Evolutionary conservation across 176 grass and related monocot species (phyloP).

Genomic region (Lolium rigidum): DNA sequence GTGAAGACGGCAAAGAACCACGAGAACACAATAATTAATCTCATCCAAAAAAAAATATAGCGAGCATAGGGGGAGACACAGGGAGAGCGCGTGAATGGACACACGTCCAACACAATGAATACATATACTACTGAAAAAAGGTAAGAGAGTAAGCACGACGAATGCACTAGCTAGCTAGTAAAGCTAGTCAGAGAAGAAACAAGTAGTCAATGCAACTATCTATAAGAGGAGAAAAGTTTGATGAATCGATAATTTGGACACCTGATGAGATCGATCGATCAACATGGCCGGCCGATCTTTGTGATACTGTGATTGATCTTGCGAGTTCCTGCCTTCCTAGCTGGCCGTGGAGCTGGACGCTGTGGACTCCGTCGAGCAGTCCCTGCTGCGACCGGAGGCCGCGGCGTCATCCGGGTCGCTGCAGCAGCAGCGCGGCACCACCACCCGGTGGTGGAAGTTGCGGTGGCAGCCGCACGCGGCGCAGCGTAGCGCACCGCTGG

Average conservation of each 20-base stretch:
- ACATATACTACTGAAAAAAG: neutral
- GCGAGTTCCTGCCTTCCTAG: neutral
- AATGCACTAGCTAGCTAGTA: neutral
- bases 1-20: constrained; percentile 15
- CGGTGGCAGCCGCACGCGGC: constrained; percentile 95
- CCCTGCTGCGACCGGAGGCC: neutral
- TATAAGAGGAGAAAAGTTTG: neutral
- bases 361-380: constrained; percentile 49
- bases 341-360: constrained; percentile 51
- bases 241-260: neutral
- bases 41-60: constrained; percentile 12
- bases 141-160: neutral
- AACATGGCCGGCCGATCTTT: neutral
- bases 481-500: constrained; percentile 62
- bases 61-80: neutral
- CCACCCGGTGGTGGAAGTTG: constrained; percentile 88
- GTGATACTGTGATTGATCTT: neutral
- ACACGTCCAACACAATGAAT: constrained; percentile 12
- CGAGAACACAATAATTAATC: constrained; percentile 33
- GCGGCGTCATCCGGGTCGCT: neutral
- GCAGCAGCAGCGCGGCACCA: constrained; percentile 46
- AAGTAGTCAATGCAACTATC: neutral
- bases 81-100: neutral
- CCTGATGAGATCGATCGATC: neutral
- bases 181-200: constrained; percentile 2